These are phyloP conservation scores for Cryptosporidium baileyi DNA, from an alignment of 169 alveolate genomes.

Conservation along the genomic window DNA sequence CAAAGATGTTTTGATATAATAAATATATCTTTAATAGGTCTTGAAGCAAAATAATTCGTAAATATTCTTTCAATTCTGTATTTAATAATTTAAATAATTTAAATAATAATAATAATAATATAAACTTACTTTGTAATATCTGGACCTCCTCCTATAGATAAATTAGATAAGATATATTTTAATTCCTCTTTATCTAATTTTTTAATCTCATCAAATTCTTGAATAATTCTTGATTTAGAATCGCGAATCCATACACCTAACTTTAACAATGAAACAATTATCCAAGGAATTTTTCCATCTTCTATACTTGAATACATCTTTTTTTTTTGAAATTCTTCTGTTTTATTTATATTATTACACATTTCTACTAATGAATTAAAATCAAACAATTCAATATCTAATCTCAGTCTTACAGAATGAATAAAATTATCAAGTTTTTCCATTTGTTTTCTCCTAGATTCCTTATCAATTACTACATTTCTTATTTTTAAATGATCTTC, in stretches of 20 bases:
- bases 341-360: background rate
- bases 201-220: background rate
- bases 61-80: slow-evolving; percentile 15
- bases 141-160: slow-evolving; percentile 65
- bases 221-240: background rate
- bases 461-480: slow-evolving; percentile 43
- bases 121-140: slow-evolving; percentile 53
- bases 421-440: slow-evolving; percentile 3
- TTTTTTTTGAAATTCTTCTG: background rate
- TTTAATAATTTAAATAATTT: background rate
- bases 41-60: background rate
- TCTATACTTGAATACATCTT: slow-evolving; percentile 12
- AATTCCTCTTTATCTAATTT: background rate
- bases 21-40: background rate
- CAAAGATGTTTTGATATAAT: slow-evolving; percentile 52
- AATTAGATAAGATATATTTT: background rate
- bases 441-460: slow-evolving; percentile 64
- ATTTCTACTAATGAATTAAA: background rate
- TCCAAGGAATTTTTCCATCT: slow-evolving; percentile 44
- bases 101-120: background rate
- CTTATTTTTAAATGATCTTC: background rate
- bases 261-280: background rate
- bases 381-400: slow-evolving; percentile 56
- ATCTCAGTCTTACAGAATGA: slow-evolving; percentile 28
- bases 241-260: slow-evolving; percentile 18